phyloP scores from a whole-genome alignment of 306 rosid species.

The Hylodesmum podocarpum region DNA sequence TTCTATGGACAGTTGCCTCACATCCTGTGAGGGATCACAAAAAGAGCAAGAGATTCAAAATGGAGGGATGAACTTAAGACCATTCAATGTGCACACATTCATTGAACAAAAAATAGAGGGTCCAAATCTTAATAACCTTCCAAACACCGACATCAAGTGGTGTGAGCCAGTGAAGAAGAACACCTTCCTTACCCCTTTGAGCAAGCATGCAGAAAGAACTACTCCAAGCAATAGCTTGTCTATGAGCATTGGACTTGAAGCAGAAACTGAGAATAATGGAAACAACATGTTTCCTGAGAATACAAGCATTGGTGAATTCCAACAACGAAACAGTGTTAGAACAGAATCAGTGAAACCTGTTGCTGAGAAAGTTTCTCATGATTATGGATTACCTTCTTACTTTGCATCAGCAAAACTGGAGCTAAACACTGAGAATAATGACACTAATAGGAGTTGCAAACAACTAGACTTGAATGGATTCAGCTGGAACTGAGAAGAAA shows the following conservation, averaged over 20 bases:
- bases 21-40: conserved; percentile 66
- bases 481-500: conserved; percentile 57
- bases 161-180: conserved; percentile 35
- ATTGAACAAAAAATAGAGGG: conserved; percentile 41
- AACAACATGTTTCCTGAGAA: conserved; percentile 22
- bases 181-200: conserved; percentile 35
- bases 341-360: conserved; percentile 25
- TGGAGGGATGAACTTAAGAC: conserved; percentile 43
- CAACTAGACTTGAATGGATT: conserved; percentile 80
- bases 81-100: conserved; percentile 32
- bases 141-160: conserved; percentile 34
- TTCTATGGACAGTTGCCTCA: conserved; percentile 78
- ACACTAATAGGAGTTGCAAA: conserved; percentile 49
- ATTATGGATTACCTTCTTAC: conserved; percentile 42
- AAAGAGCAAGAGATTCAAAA: conserved; percentile 58
- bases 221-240: conserved; percentile 48
- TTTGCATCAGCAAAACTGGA: conserved; percentile 55
- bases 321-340: conserved; percentile 11
- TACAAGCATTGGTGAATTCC: conserved; percentile 32
- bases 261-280: conserved; percentile 37
- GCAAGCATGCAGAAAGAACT: conserved; percentile 40
- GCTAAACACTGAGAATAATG: conserved; percentile 57
- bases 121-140: conserved; percentile 24
- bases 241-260: conserved; percentile 55
- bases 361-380: conserved; percentile 34